Conservation (phyloP, 78 protist species). For the Thecamonas trahens region DNA sequence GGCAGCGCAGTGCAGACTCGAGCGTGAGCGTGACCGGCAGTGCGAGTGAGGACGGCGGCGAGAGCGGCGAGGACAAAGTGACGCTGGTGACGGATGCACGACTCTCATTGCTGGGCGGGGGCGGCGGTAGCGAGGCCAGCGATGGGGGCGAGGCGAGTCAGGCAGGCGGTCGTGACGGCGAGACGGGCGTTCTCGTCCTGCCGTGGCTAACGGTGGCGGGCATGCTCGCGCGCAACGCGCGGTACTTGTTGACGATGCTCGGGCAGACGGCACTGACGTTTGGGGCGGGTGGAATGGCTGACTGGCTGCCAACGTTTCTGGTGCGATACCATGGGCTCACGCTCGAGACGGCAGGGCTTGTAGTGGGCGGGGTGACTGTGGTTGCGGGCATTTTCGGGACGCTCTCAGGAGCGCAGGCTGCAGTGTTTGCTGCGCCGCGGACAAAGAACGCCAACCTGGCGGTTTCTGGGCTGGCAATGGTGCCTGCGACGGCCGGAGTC, state of each 20-base stretch:
- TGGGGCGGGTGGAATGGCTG: not conserved
- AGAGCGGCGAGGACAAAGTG: not conserved
- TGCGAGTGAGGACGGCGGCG: not conserved
- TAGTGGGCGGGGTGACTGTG: slow-evolving; percentile 2
- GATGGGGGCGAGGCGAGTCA: no score
- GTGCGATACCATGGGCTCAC: not conserved
- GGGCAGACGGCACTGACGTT: not conserved
- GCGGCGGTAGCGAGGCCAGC: no score
- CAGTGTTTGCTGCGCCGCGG: not conserved
- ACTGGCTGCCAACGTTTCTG: not conserved
- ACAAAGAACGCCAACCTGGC: no score
- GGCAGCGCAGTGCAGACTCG: no score
- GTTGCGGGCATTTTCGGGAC: not conserved
- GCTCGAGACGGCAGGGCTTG: not conserved
- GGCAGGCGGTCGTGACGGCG: no score
- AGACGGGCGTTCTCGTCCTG: no score
- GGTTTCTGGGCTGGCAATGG: not conserved
- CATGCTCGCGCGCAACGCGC: not conserved
- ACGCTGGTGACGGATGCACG: no score
- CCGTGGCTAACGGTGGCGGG: not conserved
- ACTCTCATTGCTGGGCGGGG: no score
- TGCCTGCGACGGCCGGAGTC: not conserved
- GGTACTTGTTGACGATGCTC: not conserved
- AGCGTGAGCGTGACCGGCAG: no score
- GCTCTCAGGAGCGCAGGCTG: not conserved